Conservation (phyloP, 345 rosid species). For the Arabis hirsuta region DNA sequence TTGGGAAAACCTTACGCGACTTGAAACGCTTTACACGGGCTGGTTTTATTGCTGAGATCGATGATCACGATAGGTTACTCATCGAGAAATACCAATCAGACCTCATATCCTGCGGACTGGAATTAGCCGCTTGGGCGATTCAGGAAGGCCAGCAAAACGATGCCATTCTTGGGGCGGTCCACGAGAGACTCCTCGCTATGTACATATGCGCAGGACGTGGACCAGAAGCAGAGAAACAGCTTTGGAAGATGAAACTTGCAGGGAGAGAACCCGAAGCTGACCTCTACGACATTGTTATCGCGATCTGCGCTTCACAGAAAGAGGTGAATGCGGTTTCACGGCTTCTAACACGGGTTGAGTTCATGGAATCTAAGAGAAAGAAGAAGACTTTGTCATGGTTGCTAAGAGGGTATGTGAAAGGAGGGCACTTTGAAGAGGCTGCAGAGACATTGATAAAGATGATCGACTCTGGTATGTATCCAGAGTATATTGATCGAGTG, state of each 20-base stretch:
- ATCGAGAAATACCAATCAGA: slow-evolving; percentile 73
- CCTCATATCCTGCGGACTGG: slow-evolving; percentile 65
- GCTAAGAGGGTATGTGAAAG: slow-evolving; percentile 84
- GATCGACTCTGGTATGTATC: slow-evolving; percentile 78
- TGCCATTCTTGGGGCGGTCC: slow-evolving; percentile 64
- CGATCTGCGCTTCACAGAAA: slow-evolving; percentile 85
- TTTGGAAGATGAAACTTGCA: slow-evolving; percentile 88
- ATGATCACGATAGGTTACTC: slow-evolving; percentile 54
- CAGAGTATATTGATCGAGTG: slow-evolving; percentile 82
- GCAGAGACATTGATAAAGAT: slow-evolving; percentile 66
- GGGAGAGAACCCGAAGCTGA: slow-evolving; percentile 85
- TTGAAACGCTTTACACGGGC: slow-evolving; percentile 64
- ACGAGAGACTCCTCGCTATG: slow-evolving; percentile 92
- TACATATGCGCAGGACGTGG: slow-evolving; percentile 87
- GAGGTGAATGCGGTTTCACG: slow-evolving; percentile 62
- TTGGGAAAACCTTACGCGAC: slow-evolving; percentile 73
- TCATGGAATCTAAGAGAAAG: slow-evolving; percentile 53
- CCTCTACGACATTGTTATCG: slow-evolving; percentile 80
- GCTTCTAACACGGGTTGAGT: slow-evolving; percentile 61
- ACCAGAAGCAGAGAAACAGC: slow-evolving; percentile 80
- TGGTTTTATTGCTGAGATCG: slow-evolving; percentile 65
- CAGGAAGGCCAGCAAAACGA: slow-evolving; percentile 56
- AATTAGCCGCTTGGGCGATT: slow-evolving; percentile 72
- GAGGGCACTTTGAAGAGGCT: slow-evolving; percentile 81
- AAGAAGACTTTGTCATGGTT: slow-evolving; percentile 80